Conservation (phyloP, 805 yeast genomes). For the Ogataea kodamae region DNA sequence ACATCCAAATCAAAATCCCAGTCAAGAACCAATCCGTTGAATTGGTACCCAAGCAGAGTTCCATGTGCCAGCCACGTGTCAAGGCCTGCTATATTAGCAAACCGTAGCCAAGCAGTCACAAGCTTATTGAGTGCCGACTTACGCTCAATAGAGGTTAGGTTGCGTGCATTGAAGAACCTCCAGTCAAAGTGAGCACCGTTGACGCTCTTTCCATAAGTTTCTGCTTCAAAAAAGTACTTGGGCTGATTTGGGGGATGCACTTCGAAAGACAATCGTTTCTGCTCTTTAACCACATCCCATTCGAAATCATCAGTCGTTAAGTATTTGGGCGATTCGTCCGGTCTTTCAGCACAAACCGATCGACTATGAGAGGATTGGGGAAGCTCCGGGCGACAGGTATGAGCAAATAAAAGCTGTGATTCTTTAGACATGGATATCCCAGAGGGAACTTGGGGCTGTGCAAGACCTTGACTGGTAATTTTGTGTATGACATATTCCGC, state of each 20-base stretch:
- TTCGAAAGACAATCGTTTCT: conserved; percentile 1
- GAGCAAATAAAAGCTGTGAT: conserved; percentile 1
- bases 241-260: conserved; percentile 10
- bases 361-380: not conserved
- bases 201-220: conserved; percentile 24
- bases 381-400: conserved; percentile 1
- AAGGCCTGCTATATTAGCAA: conserved; percentile 41
- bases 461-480: conserved; percentile 4
- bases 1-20: conserved; percentile 65
- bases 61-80: conserved; percentile 65
- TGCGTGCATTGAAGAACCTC: conserved; percentile 38
- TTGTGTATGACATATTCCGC: conserved; percentile 10
- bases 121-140: conserved; percentile 42
- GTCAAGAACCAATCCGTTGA: conserved; percentile 54
- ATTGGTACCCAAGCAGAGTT: conserved; percentile 57
- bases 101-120: conserved; percentile 51
- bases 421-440: conserved; percentile 2
- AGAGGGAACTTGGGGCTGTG: conserved; percentile 6
- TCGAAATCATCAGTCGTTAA: conserved; percentile 11
- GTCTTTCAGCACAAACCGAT: not conserved
- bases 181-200: conserved; percentile 45
- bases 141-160: conserved; percentile 21
- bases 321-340: conserved; percentile 2
- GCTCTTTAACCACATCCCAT: conserved; percentile 6
- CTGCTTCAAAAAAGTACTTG: conserved; percentile 44